Percentiles rank a stretch among this genome's conserved stretches.
These are phyloP conservation scores for Colletotrichum tamarilloi DNA, from an alignment of 2,329 filamentous ascomycete genomes.

Conservation along the genomic window DNA sequence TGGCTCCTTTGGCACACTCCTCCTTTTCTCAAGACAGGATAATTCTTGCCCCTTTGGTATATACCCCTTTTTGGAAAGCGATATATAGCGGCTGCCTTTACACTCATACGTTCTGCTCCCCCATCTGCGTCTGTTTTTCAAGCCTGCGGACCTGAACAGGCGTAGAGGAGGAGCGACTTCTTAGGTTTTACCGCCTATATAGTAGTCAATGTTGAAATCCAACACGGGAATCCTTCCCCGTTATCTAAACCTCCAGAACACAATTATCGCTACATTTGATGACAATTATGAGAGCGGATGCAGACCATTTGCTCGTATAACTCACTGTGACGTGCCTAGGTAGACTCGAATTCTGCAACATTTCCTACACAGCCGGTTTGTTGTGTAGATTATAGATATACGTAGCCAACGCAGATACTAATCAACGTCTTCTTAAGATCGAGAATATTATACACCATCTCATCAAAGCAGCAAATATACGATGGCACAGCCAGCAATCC, in stretches of 20 bases:
- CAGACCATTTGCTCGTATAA: neutral
- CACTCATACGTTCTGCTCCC: neutral
- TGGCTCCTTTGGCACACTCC: neutral
- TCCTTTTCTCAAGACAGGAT: neutral
- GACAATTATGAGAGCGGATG: neutral
- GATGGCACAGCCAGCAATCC: too few species aligned
- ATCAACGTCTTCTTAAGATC: too few species aligned
- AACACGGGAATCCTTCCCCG: neutral
- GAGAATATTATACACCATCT: too few species aligned
- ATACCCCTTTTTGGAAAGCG: conserved; percentile 6
- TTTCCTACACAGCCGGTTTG: neutral
- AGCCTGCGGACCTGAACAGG: neutral
- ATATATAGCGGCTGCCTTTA: neutral
- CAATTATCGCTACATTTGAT: neutral
- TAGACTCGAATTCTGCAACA: neutral
- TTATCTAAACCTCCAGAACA: neutral
- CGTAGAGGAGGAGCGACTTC: neutral
- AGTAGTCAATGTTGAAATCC: neutral
- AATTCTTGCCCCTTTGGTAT: neutral
- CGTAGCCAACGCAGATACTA: neutral
- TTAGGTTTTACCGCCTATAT: neutral
- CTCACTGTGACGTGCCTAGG: neutral
- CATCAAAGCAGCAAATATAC: neutral
- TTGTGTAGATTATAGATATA: neutral
- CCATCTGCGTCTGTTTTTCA: neutral